These are phyloP conservation scores for Melocanna baccifera DNA, from an alignment of 176 grass and related monocot species.

Conservation along the genomic window DNA sequence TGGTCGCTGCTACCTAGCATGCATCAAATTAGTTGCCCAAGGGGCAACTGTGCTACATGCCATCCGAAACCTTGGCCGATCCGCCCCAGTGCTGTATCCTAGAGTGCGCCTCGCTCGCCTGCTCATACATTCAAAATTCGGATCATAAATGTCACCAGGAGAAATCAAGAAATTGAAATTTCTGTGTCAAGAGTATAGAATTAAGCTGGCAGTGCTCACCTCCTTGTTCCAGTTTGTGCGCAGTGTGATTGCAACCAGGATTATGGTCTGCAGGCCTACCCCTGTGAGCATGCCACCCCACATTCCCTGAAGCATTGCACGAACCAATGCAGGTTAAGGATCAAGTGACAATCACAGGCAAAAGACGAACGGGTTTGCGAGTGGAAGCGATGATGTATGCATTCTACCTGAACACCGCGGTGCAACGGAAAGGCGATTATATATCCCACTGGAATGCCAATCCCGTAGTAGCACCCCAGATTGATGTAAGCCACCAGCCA, in stretches of 20 bases:
- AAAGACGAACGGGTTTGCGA: not conserved
- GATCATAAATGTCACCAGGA: not conserved
- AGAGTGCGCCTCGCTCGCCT: slow-evolving; percentile 50
- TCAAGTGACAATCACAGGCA: too few relatives aligned
- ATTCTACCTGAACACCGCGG: slow-evolving; percentile 56
- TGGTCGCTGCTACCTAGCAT: not conserved
- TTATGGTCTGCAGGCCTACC: slow-evolving; percentile 64
- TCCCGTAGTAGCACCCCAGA: slow-evolving; percentile 70
- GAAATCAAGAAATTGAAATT: not conserved
- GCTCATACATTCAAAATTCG: not conserved
- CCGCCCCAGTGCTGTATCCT: slow-evolving; percentile 74
- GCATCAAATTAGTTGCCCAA: not conserved
- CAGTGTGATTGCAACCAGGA: slow-evolving; percentile 60
- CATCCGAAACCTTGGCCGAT: slow-evolving; percentile 3
- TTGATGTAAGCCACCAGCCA: slow-evolving; percentile 80
- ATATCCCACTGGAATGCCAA: slow-evolving; percentile 75
- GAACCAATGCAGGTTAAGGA: too few relatives aligned
- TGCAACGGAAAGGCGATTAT: slow-evolving; percentile 47
- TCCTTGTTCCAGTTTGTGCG: slow-evolving; percentile 73
- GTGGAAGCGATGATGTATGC: too few relatives aligned
- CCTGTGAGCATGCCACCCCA: slow-evolving; percentile 86
- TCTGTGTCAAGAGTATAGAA: not conserved
- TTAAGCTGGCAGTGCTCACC: not conserved
- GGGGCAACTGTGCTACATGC: not conserved
- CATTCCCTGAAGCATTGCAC: slow-evolving; percentile 47